Evolutionary conservation across 1,284 basidiomycete species (phyloP).

Genomic region (Boletellus deceptivus): DNA sequence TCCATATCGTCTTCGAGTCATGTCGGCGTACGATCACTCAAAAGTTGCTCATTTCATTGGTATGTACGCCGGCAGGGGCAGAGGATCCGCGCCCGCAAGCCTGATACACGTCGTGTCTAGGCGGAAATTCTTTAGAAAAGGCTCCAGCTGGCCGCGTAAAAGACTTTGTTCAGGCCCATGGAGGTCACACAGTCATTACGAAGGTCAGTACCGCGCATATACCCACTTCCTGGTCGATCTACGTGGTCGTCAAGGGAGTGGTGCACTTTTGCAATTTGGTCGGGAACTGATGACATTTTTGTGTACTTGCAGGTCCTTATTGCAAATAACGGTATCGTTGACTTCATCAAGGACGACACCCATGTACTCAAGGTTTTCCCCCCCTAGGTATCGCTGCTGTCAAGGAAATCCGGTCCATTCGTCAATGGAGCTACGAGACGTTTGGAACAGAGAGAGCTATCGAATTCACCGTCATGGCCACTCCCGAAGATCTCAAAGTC

Average conservation of each 20-base stretch:
- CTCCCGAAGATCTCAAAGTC: slow-evolving; percentile 97
- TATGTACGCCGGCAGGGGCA: slow-evolving; percentile 33
- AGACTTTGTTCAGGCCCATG: slow-evolving; percentile 90
- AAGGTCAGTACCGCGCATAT: slow-evolving; percentile 62
- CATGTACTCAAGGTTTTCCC: slow-evolving; percentile 22
- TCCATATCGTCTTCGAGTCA: slow-evolving; percentile 29
- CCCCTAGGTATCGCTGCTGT: slow-evolving; percentile 91
- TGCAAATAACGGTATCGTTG: slow-evolving; percentile 82
- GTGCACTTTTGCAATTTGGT: neutral
- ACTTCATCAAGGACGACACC: slow-evolving; percentile 3
- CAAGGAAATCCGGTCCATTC: slow-evolving; percentile 97
- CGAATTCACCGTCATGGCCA: slow-evolving; percentile 99
- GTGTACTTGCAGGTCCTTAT: slow-evolving; percentile 74
- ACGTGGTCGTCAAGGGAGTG: slow-evolving; percentile 4
- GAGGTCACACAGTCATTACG: slow-evolving; percentile 98
- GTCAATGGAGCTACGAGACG: slow-evolving; percentile 99
- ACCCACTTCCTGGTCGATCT: slow-evolving; percentile 10
- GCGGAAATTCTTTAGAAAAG: slow-evolving; percentile 87
- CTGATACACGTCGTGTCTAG: slow-evolving; percentile 43
- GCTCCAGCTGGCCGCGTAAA: slow-evolving; percentile 78
- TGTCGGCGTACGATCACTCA: slow-evolving; percentile 72
- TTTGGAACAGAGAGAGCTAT: slow-evolving; percentile 95
- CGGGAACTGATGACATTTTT: slow-evolving; percentile 11
- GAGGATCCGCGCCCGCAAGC: slow-evolving; percentile 9
- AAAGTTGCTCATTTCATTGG: slow-evolving; percentile 88